Evolutionary conservation across 768 basidiomycete genomes (phyloP), one percentile per base, ranked within the genome.

Genomic region (Mycena filopes): DNA sequence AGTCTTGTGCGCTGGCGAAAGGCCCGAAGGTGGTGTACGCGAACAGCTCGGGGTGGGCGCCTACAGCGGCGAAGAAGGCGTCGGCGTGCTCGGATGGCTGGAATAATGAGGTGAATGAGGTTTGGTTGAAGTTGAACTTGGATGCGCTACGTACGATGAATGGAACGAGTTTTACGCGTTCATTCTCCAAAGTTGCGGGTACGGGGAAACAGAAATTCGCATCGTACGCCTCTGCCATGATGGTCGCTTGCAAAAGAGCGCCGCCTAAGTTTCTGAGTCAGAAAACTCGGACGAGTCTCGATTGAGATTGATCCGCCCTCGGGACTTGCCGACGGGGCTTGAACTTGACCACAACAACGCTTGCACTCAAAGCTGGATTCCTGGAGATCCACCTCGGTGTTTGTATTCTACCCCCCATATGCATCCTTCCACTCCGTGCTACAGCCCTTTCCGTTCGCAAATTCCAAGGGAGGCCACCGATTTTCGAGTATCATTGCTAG

Each of bases 161-260:
- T 1, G 86, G 86, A 0, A 77, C 78, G 20, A 89, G 74, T 59
- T 76, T 81, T n/a, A 88, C 71, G 21, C 82, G 76, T 15, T 82
- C 80, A 64, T 76, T 86, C 67, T 87, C 80, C 16, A 89, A 73
- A 9, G 49, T 65, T 21, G 79, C 72, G 3, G 79, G 82, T 1
- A 87, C 73, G 2, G 82, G 79, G 66, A 83, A 86, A 63, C 82
- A 84, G 70, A 88, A 87, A 60, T 88, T 86, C 60, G 78, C 36
- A 59, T 86, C 77, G 66, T 80, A 13, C n/a, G 54, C 28, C 12
- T 20, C 0, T 16, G 26, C 16, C 53, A 55, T 43, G 28, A 23
- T 43, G 54, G 54, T n/a, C 15, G 36, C 10, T 2, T 36, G 36
- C 36, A 36, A 36, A 11, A 7, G 36, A 5, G 5, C 15, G 36